Base-by-base conservation (phyloP, 345 rosid species). In the Leavenworthia alabamica region DNA sequence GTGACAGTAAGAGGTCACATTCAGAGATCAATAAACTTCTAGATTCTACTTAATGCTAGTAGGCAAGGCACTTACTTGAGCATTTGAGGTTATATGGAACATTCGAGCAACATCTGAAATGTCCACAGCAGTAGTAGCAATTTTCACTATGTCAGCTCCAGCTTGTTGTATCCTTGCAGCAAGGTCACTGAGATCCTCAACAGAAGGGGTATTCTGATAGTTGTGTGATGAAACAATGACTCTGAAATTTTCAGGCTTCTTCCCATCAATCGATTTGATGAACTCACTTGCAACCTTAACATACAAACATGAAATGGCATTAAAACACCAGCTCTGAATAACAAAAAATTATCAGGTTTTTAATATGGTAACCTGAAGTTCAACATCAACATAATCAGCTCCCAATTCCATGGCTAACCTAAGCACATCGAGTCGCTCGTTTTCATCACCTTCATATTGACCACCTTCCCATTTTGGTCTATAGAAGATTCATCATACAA, bases 401-500 rank as follows among this genome's bases (percentile, higher is more conserved):
- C 97, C 98, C 36, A 89, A 44, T 65, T 89, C 95, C 90, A 86
- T 82, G 39, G 98, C 98, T 62, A 89, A 66, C 39, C 75, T 78
- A 55, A 89, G 93, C 12, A 74, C 86, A 56, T 82, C 88, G 54
- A 68, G 64, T 13, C 97, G 69, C 68, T 78, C 20, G 3, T 71
- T 80, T 62, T 92, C 98, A 66, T 85, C 98, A 44, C 95, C 98
- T 41, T 75, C 95, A 66, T 92, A 89, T 15, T 75, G 82, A 49
- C 98, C 98, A 23, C 95, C 98, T 76, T 92, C 98, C 98, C 98
- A 89, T 56, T 61, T 83, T 43, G 97, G 97, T 63, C 98, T 92
- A 72, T 0, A 69, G 26, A 73, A 7, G 14, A 60, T 6, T 5
- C 62, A 22, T 16, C 7, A 74, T 3, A 44, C 17, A 59, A 41